Evolutionary conservation across 2,329 filamentous ascomycete species (phyloP), one percentile per base, ranked within the genome.

Genomic region (Sporothrix pseudoabietina): DNA sequence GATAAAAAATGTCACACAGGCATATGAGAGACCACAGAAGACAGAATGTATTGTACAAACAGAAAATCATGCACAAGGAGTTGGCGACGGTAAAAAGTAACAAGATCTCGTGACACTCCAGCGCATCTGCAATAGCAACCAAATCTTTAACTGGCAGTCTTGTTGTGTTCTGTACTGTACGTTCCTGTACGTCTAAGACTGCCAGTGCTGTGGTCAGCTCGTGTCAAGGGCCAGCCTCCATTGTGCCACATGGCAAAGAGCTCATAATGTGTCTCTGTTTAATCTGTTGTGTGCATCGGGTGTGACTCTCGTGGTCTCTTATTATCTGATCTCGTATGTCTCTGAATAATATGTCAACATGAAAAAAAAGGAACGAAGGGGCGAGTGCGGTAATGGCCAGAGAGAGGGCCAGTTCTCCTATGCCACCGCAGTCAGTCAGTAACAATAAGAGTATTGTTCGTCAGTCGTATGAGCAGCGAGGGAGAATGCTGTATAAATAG

Each of bases 361-460:
- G 19, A 9, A 9, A 52, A 9, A 52, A 68, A 68, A 68, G 65
- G 65, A 44, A 44, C 65, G 65, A 68, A 52, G 52, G 35, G 35
- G 39, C 26, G 35, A 26, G 26, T 26, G 26, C 26, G 26, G 26
- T 26, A 26, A 26, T 26, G 26, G 26, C 26, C 26, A 26, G 26
- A 2, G 26, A 26, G 26, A 26, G 26, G 26, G 2, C 26, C 26
- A 26, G 26, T 26, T 26, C 26, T 26, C 26, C 26, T 26, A 26
- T 26, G 26, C 26, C 26, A 26, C 26, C 26, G 9, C 3, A 30
- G 2, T 26, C 3, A 30, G 2, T 26, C 52, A 55, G 4, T 30
- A 30, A 4, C 4, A 26, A 14, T 4, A 30, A 55, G 16, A 55
- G 8, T 30, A 14, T 10, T 12, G 22, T 30, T 4, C 14, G 26